Base-by-base conservation (phyloP, 306 rosid species). In the Prunus armeniaca region DNA sequence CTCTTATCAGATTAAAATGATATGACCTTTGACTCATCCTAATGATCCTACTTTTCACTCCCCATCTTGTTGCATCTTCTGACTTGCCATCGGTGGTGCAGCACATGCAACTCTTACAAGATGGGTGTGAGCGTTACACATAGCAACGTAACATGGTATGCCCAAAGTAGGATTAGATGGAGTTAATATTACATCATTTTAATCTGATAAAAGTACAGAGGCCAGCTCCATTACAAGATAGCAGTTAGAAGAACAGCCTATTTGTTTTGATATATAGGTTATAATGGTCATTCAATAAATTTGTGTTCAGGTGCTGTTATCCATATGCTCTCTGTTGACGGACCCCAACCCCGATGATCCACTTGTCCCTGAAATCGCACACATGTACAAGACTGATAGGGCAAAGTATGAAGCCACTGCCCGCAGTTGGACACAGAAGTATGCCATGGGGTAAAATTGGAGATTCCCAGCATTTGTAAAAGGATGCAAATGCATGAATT, bases 271-370 rank as follows among this genome's bases (percentile, higher is more conserved):
- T 73, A 43, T 55, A 13, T n/a, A 1, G 17, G 30, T 43, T 45
- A 4, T 6, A 41, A 43, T 20, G 52, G 49, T 74, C 19, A n/a
- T 24, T 50, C 14, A 51, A 56, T 11, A 50, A 68, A 82, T 65
- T 55, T 75, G 38, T 70, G 72, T 80, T 79, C 77, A 91, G 98
- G 98, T 89, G 76, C 89, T 93, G 68, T 76, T 91, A 78, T 93
- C 98, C 27, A 93, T 91, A 51, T 91, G 97, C 91, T 93, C 93
- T 10, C 80, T 91, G 80, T 77, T 91, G 91, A 93, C 96, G 4
- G 95, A 91, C 76, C 96, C 96, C 78, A 93, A 89, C 82, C 96
- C 98, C 0, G 96, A 93, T 14, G 98, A 93, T 71, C 98, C 96
- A 1, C 97, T 89, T 52, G 93, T 91, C 69, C 98, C 96, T 7